Evolutionary conservation across 768 basidiomycete genomes (phyloP).

Genomic region (Cubamyces sp.): DNA sequence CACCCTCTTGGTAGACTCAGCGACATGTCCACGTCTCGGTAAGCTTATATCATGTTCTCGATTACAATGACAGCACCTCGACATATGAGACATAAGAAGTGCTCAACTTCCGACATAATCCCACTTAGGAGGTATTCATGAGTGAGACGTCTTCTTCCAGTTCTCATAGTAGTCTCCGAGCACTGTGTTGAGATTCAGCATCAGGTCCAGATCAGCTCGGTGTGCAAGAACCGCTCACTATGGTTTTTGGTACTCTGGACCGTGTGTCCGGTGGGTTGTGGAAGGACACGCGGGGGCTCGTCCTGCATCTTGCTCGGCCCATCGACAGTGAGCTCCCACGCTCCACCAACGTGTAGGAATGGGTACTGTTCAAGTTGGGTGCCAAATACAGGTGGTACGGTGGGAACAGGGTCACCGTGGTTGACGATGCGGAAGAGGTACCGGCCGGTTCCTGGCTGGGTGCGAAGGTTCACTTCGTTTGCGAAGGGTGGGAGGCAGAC

Average conservation of each 20-base stretch:
- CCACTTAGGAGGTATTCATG: too few species aligned
- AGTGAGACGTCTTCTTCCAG: constrained; percentile 12
- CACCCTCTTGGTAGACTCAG: too few species aligned
- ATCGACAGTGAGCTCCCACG: constrained; percentile 2
- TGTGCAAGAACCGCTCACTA: not conserved
- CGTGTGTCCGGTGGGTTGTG: not conserved
- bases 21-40: too few species aligned
- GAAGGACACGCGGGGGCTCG: constrained; percentile 6
- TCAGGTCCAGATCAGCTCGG: too few species aligned
- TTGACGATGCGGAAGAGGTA: constrained; percentile 23
- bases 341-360: constrained; percentile 11
- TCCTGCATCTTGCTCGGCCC: constrained; percentile 8
- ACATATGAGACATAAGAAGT: too few species aligned
- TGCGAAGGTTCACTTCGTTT: not conserved
- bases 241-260: not conserved
- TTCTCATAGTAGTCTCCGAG: constrained; percentile 7
- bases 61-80: too few species aligned
- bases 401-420: constrained; percentile 9
- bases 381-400: constrained; percentile 3
- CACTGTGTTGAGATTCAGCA: not conserved
- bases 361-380: constrained; percentile 1
- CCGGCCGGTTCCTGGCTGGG: not conserved
- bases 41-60: too few species aligned
- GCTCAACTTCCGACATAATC: too few species aligned
- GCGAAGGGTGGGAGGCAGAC: constrained; percentile 11